These are phyloP conservation scores for Hyphopichia khmerensis DNA, from an alignment of 1,139 yeast species.

Conservation along the genomic window DNA sequence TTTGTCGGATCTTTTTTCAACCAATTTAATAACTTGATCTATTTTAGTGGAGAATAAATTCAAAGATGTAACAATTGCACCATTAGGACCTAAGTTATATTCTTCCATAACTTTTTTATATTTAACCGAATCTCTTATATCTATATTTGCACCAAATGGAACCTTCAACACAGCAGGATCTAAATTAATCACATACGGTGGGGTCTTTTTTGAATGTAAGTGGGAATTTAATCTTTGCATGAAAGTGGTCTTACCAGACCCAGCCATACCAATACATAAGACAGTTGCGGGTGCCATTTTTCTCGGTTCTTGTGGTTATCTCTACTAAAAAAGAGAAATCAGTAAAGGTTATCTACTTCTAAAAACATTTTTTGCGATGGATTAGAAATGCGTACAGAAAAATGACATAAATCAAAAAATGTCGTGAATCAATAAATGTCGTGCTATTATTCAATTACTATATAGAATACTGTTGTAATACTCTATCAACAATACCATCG, in stretches of 20 bases:
- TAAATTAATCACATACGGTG: constrained; percentile 86
- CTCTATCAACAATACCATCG: constrained; percentile 65
- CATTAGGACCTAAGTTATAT: constrained; percentile 93
- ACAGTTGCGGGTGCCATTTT: constrained; percentile 63
- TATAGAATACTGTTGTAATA: constrained; percentile 31
- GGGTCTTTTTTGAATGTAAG: constrained; percentile 67
- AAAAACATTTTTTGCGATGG: constrained; percentile 6
- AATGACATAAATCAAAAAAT: neutral
- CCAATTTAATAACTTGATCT: constrained; percentile 86
- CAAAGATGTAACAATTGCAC: constrained; percentile 94
- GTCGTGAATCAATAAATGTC: constrained; percentile 1
- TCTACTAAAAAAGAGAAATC: no score
- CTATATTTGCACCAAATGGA: constrained; percentile 93
- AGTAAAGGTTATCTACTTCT: no score
- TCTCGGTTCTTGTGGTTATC: neutral
- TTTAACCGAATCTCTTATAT: constrained; percentile 93
- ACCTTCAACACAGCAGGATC: constrained; percentile 95
- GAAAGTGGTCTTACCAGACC: constrained; percentile 96
- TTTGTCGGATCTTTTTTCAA: constrained; percentile 73
- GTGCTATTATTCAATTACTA: neutral
- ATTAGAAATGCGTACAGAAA: constrained; percentile 4
- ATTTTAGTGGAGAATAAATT: constrained; percentile 92
- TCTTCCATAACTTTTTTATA: constrained; percentile 95
- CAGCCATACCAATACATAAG: constrained; percentile 95
- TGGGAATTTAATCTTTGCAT: constrained; percentile 94